phyloP scores from a whole-genome alignment of 2,329 filamentous ascomycete genomes.

The Diaporthe capsici region DNA sequence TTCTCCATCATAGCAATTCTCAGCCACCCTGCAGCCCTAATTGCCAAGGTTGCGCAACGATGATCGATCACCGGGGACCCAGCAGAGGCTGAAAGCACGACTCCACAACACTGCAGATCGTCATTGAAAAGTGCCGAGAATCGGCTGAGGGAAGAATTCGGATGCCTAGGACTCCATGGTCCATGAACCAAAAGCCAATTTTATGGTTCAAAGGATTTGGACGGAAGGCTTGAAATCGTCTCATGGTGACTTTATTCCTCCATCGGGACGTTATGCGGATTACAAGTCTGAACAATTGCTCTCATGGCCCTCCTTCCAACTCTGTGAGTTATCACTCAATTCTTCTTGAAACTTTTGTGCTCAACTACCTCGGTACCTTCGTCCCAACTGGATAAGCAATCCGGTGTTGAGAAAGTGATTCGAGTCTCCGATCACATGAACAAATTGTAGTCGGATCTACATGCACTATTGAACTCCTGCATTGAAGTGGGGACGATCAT shows the following conservation, averaged over 20 bases:
- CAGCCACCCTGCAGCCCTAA: constrained; percentile 7
- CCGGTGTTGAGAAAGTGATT: background rate
- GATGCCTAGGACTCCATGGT: background rate
- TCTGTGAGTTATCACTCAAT: too few relatives aligned
- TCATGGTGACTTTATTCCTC: background rate
- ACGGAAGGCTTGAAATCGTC: background rate
- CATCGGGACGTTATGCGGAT: too few relatives aligned
- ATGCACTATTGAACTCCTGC: background rate
- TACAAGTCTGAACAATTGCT: too few relatives aligned
- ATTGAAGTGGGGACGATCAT: background rate
- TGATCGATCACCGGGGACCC: background rate
- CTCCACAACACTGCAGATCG: constrained; percentile 25
- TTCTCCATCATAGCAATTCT: background rate
- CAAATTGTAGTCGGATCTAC: background rate
- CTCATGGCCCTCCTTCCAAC: too few relatives aligned
- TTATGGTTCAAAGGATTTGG: background rate
- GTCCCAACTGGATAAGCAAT: too few relatives aligned
- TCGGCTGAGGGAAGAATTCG: background rate
- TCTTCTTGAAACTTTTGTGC: too few relatives aligned
- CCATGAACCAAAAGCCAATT: background rate
- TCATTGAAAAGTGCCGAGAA: background rate
- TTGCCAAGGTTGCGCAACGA: background rate
- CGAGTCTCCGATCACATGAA: background rate
- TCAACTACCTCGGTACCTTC: background rate
- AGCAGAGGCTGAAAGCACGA: background rate